phyloP scores from a whole-genome alignment of 441 rosid species.

The Sinapis alba region DNA sequence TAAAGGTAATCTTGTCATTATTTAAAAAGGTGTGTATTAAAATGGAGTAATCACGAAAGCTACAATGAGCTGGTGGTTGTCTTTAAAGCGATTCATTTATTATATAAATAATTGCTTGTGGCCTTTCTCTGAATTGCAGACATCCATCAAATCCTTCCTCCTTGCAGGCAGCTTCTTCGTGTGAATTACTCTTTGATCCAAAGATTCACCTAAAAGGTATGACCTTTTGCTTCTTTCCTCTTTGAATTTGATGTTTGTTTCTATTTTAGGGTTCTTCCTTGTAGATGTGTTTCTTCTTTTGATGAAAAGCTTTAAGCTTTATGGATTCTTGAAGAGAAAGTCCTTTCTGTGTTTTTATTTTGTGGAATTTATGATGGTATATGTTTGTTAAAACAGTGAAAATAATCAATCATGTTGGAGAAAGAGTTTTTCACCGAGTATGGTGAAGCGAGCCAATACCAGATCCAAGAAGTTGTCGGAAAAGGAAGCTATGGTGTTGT shows the following conservation, averaged over 20 bases:
- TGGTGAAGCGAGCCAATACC: constrained; percentile 96
- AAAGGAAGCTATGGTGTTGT: constrained; percentile 99
- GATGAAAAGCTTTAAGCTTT: neutral
- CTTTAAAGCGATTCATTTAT: neutral
- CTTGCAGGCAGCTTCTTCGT: constrained; percentile 25
- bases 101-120: constrained; percentile 32
- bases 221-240: neutral
- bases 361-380: neutral
- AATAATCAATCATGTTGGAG: constrained; percentile 53
- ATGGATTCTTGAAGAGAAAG: no score
- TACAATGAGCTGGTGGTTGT: constrained; percentile 31
- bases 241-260: neutral
- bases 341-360: neutral
- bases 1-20: neutral
- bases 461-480: constrained; percentile 90
- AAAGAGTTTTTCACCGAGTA: constrained; percentile 94
- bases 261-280: constrained; percentile 26
- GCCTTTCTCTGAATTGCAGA: constrained; percentile 12
- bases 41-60: constrained; percentile 9
- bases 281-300: neutral
- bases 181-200: constrained; percentile 22
- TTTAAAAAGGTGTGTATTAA: constrained; percentile 9
- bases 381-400: constrained; percentile 12
- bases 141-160: constrained; percentile 12
- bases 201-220: constrained; percentile 21